Evolutionary conservation across 768 basidiomycete genomes (phyloP).

Genomic region (Crassisporium funariophilum): DNA sequence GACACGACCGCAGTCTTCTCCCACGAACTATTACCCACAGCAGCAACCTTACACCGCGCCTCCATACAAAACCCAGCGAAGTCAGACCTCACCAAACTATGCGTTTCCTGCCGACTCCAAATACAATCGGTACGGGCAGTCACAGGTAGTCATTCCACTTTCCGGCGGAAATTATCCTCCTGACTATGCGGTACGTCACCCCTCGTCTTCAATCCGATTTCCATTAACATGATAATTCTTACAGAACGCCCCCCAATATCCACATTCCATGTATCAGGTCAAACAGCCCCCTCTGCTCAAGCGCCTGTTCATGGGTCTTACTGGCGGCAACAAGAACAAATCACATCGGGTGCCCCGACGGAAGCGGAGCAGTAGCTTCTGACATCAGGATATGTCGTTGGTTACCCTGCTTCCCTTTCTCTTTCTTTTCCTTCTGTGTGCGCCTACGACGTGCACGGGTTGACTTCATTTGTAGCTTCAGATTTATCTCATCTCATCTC

Average conservation of each 20-base stretch:
- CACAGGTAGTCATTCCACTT: background rate
- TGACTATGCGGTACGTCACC: conserved; percentile 21
- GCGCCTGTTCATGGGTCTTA: conserved; percentile 26
- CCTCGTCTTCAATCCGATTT: conserved; percentile 2
- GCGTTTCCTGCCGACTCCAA: conserved; percentile 15
- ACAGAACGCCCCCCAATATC: conserved; percentile 27
- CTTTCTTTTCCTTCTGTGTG: too few relatives aligned
- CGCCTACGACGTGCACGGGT: too few relatives aligned
- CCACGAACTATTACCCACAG: conserved; percentile 20
- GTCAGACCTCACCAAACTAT: conserved; percentile 16
- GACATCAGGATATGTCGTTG: too few relatives aligned
- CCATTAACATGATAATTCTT: conserved; percentile 7
- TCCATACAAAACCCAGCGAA: conserved; percentile 10
- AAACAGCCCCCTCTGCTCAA: conserved; percentile 27
- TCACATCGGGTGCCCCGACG: conserved; percentile 18
- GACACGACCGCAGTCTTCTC: conserved; percentile 20
- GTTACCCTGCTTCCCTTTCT: too few relatives aligned
- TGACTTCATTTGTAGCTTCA: too few relatives aligned
- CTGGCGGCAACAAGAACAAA: conserved; percentile 20
- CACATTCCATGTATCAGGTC: conserved; percentile 23
- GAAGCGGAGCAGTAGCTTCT: conserved; percentile 29
- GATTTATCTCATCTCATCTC: too few relatives aligned
- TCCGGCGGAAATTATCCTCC: background rate
- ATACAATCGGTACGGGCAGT: conserved; percentile 8
- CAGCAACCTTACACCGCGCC: conserved; percentile 19